Conservation (phyloP, 306 rosid genomes). For the Fragaria ananassa region DNA sequence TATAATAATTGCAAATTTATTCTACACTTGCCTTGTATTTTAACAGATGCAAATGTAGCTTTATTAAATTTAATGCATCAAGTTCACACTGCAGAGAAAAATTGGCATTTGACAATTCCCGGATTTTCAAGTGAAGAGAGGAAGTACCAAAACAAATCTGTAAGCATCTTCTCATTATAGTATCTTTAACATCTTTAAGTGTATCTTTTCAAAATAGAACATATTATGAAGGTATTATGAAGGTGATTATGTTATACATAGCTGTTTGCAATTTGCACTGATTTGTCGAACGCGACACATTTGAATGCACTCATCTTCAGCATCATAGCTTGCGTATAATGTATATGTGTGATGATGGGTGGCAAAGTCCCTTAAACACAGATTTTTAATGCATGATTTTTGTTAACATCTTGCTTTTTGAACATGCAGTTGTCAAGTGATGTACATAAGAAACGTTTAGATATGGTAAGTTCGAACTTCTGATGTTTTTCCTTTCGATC, state of each 20-base stretch:
- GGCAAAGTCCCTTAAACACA: background rate
- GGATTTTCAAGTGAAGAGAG: constrained; percentile 86
- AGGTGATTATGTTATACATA: background rate
- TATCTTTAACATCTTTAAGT: background rate
- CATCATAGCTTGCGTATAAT: background rate
- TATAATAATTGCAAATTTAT: background rate
- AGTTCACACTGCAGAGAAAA: constrained; percentile 66
- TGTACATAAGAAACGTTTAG: constrained; percentile 77
- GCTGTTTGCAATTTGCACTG: background rate
- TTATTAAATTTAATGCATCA: constrained; percentile 15
- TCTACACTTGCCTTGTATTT: background rate
- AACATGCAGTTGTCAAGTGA: constrained; percentile 63
- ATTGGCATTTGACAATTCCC: constrained; percentile 77
- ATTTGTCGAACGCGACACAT: background rate
- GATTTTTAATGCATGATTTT: background rate
- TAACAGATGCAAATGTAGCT: background rate
- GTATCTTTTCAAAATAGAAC: background rate
- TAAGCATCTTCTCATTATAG: constrained; percentile 33
- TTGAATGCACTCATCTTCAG: background rate
- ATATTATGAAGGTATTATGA: background rate
- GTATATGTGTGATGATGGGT: background rate
- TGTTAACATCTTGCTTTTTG: constrained; percentile 20
- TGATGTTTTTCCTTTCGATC: constrained; percentile 20
- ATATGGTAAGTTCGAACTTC: constrained; percentile 54
- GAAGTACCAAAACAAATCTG: constrained; percentile 64